Percentiles rank a stretch among this genome's conserved stretches.
These are phyloP conservation scores for Fraxinus nigra DNA, from an alignment of 305 asterid genomes.

Conservation along the genomic window DNA sequence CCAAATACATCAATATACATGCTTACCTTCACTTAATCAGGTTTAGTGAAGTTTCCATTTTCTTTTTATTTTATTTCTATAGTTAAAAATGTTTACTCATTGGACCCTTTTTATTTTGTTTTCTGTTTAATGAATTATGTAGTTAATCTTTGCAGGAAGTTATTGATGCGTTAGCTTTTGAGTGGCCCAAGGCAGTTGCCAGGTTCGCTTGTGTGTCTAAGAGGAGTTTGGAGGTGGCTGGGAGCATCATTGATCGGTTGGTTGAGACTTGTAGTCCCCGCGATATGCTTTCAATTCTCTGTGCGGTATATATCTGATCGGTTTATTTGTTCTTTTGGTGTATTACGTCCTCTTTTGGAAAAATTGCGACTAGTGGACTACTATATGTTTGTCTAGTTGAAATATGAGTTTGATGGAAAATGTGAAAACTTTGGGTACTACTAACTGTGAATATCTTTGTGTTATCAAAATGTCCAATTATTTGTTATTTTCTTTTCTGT, in stretches of 20 bases:
- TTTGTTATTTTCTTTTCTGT: neutral
- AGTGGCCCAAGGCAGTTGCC: slow-evolving; percentile 65
- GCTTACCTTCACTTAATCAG: slow-evolving; percentile 47
- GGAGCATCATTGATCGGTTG: slow-evolving; percentile 42
- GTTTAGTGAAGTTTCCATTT: slow-evolving; percentile 22
- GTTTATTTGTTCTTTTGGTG: neutral
- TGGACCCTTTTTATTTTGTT: neutral
- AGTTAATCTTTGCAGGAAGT: slow-evolving; percentile 41
- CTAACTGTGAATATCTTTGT: neutral
- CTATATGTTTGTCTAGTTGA: neutral
- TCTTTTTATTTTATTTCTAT: neutral
- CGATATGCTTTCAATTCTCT: slow-evolving; percentile 83
- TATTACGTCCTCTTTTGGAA: neutral
- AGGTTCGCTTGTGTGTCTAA: slow-evolving; percentile 55
- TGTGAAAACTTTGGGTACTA: slow-evolving; percentile 6
- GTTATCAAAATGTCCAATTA: slow-evolving; percentile 12
- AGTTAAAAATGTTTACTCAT: neutral
- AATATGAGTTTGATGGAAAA: neutral
- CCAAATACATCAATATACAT: slow-evolving; percentile 43
- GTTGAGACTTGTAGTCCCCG: slow-evolving; percentile 61
- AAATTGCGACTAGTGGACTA: neutral
- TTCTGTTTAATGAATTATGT: slow-evolving; percentile 6
- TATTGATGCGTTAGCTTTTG: slow-evolving; percentile 66
- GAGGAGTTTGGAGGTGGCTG: slow-evolving; percentile 55
- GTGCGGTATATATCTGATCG: slow-evolving; percentile 47